Percentiles rank a stretch among this genome's conserved stretches.
Evolutionary conservation across 495 filamentous ascomycete species (phyloP).

Genomic region (Cudoniella acicularis): DNA sequence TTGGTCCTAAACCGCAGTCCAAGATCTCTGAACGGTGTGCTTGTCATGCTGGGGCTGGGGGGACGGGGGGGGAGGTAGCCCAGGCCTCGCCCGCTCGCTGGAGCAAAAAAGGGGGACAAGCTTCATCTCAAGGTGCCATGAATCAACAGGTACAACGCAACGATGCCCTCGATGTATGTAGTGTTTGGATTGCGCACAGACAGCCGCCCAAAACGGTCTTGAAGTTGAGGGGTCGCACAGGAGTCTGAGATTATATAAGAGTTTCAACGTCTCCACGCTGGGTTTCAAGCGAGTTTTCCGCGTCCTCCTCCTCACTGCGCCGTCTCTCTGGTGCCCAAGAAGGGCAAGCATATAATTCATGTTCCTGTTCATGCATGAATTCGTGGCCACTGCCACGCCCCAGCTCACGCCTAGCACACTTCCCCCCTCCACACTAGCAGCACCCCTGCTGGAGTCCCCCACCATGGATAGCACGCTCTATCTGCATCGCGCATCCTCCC

Average conservation of each 20-base stretch:
- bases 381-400: slow-evolving; percentile 27
- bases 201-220: slow-evolving; percentile 23
- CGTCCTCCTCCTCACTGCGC: neutral
- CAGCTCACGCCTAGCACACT: slow-evolving; percentile 11
- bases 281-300: slow-evolving; percentile 22
- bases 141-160: slow-evolving; percentile 21
- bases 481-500: slow-evolving; percentile 27
- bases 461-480: slow-evolving; percentile 24
- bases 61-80: too few relatives aligned
- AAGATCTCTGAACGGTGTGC: slow-evolving; percentile 21
- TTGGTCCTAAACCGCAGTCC: slow-evolving; percentile 12
- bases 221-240: slow-evolving; percentile 26
- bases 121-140: slow-evolving; percentile 13
- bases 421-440: slow-evolving; percentile 21
- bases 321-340: slow-evolving; percentile 9
- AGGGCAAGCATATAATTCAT: slow-evolving; percentile 18
- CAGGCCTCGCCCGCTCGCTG: too few relatives aligned
- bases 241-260: slow-evolving; percentile 29
- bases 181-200: slow-evolving; percentile 27
- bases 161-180: slow-evolving; percentile 16
- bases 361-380: slow-evolving; percentile 32
- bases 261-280: slow-evolving; percentile 24
- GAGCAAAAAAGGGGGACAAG: slow-evolving; percentile 13
- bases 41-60: slow-evolving; percentile 15
- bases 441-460: slow-evolving; percentile 22